Evolutionary conservation across 2,329 filamentous ascomycete species (phyloP), one percentile per base, ranked within the genome.

Genomic region (Akanthomyces lecanii): DNA sequence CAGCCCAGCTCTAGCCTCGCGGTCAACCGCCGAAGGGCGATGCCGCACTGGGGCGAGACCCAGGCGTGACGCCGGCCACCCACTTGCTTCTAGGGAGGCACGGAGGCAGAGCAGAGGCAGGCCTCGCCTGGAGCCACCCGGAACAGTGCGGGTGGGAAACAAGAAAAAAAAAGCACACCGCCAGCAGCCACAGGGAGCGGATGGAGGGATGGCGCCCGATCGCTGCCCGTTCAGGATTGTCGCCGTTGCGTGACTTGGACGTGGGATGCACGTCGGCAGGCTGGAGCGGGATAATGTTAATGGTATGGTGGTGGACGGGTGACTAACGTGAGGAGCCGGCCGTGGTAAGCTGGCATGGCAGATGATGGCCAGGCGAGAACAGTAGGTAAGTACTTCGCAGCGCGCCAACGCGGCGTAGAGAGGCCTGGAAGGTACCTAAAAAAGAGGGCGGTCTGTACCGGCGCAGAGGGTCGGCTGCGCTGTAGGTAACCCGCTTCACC

Each of bases 1-100:
- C 38, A 53, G 40, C 48, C 52, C 36, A 52, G 56, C 57, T 60
- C 45, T 23, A 42, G 48, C 48, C 58, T 52, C 58, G 48, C 36
- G 25, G 58, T 36, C 47, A 30, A 44, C 18, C 21, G 42, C 55
- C 44, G 55, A 56, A 59, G 30, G 44, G 21, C 58, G n/a, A 36
- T 36, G 57, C n/a, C 42, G 23, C 47, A 42, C 36, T 52, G 57
- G 36, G 47, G 57, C 44, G 8, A 11, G 58, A 45, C 25, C 40
- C 38, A 61, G 58, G 58, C 48, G 58, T 53, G 18, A 53, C 58
- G 56, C 47, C 36, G 57, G 47, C n/a, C 33, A 42, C 33, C n/a
- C 33, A 42, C 33, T 33, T 42, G 16, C 33, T 42, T 25, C 28
- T 36, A 23, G 44, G 42, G 44, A 23, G 30, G 23, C n/a, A 23